Evolutionary conservation across 805 yeast species (phyloP).

Genomic region (Ogataea trehaloabstinens): DNA sequence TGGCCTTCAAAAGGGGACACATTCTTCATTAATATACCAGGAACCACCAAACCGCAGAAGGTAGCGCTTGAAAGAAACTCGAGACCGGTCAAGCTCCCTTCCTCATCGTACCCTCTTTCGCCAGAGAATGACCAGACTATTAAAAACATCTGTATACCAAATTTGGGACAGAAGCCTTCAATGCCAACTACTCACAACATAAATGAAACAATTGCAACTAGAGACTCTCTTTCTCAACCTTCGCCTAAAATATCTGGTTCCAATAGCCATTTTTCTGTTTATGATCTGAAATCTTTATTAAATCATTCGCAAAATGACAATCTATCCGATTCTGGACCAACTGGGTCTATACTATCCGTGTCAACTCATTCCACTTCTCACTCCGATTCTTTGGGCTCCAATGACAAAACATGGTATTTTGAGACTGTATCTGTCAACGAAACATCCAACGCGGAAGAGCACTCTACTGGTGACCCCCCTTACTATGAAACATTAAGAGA

Average conservation of each 20-base stretch:
- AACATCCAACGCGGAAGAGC: background rate
- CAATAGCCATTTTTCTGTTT: background rate
- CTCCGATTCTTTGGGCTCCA: background rate
- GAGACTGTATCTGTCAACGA: background rate
- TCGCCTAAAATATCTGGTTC: background rate
- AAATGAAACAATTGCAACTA: background rate
- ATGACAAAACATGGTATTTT: constrained; percentile 2
- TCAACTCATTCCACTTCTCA: background rate
- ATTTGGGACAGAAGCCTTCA: background rate
- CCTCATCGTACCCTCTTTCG: constrained; percentile 1
- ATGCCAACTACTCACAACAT: constrained; percentile 2
- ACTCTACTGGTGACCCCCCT: constrained; percentile 4
- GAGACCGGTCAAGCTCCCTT: too few species aligned
- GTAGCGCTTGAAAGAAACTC: background rate
- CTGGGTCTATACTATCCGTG: background rate
- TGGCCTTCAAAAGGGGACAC: constrained; percentile 26
- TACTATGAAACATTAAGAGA: constrained; percentile 24
- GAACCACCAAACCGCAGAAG: constrained; percentile 5
- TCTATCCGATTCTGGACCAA: background rate
- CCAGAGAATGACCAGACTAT: background rate
- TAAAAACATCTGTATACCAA: background rate
- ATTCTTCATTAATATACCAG: constrained; percentile 14
- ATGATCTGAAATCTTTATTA: background rate
- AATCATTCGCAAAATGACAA: constrained; percentile 1
- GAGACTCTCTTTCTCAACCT: background rate